Evolutionary conservation across 345 rosid species (phyloP).

Genomic region (Salix viminalis): DNA sequence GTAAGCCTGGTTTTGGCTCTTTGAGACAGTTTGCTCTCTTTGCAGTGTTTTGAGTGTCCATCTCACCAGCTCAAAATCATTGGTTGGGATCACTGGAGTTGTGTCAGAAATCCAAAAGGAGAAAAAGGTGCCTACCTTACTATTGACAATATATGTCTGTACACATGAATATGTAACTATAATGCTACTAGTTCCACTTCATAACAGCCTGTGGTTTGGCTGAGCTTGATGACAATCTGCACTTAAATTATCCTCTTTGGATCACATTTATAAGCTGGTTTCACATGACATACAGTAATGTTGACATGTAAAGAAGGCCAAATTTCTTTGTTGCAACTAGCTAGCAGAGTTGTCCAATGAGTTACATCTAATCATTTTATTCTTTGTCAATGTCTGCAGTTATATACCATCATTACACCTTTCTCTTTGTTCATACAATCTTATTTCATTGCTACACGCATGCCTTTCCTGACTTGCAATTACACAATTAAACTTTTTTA

Average conservation of each 20-base stretch:
- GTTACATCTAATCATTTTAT: not conserved
- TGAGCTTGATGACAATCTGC: not conserved
- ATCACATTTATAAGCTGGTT: not conserved
- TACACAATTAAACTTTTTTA: not conserved
- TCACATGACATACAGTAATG: not conserved
- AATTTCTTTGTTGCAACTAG: not conserved
- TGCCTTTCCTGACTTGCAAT: not conserved
- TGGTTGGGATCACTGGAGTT: constrained; percentile 75
- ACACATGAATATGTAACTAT: not conserved
- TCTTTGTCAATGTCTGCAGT: not conserved
- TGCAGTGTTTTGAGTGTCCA: constrained; percentile 82
- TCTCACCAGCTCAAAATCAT: constrained; percentile 91
- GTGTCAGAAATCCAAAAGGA: constrained; percentile 87
- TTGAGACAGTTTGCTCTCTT: constrained; percentile 5
- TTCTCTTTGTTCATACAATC: not conserved
- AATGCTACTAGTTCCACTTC: not conserved
- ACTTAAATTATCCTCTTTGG: not conserved
- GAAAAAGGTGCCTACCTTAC: constrained; percentile 57
- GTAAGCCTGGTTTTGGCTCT: constrained; percentile 6
- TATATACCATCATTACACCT: not conserved
- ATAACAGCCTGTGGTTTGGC: not conserved
- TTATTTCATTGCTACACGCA: not conserved
- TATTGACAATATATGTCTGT: not conserved
- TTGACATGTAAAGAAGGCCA: not conserved
- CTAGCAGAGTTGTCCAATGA: not conserved